Evolutionary conservation across 129 eudicot genomes (phyloP), one percentile per base, ranked within the genome.

Genomic region (Dittrichia graveolens): DNA sequence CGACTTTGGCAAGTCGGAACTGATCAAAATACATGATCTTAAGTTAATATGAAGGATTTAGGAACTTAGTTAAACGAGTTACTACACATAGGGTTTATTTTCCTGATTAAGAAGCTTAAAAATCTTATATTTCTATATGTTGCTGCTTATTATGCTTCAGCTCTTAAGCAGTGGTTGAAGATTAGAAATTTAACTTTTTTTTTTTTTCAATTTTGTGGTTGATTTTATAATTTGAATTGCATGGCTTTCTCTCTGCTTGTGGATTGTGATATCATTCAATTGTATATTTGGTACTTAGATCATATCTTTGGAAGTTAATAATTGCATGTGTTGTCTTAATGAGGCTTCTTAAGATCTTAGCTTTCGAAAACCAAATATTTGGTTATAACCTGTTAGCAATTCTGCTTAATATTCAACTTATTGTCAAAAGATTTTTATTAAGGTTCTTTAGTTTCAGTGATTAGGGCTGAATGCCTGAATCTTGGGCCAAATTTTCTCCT

Each of bases 71-170:
- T 40, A 52, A 44, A 41, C 18, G 10, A 40, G 12, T 40, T 19
- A 19, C 8, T 7, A 34, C 41, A 55, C 16, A 4, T 19, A 4
- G 60, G 40, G 47, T 13, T 73, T 19, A 8, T 5, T 48, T 61
- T 73, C 78, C 61, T 47, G 48, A 73, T 37, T 13, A 5, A 0
- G 14, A 45, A 59, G 69, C 52, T 38, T 73, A 41, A 52, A 52
- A 62, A 62, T 24, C 31, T 14, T 49, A 63, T 44, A 16, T 39
- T 74, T 39, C 8, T 61, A n/a, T 61, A 39, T 39, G 7, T 13
- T 61, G 31, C 7, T 60, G 69, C 49, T 44, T 5, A 24, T 24
- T 44, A 61, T 47, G 46, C 45, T 48, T 49, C 24, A 7, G 34
- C 31, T 24, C 1, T 24, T 24, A 24, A 24, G 72, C 46, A 8